These are phyloP conservation scores for Psilocybe subaeruginosa DNA, from an alignment of 768 basidiomycete species.

Conservation along the genomic window DNA sequence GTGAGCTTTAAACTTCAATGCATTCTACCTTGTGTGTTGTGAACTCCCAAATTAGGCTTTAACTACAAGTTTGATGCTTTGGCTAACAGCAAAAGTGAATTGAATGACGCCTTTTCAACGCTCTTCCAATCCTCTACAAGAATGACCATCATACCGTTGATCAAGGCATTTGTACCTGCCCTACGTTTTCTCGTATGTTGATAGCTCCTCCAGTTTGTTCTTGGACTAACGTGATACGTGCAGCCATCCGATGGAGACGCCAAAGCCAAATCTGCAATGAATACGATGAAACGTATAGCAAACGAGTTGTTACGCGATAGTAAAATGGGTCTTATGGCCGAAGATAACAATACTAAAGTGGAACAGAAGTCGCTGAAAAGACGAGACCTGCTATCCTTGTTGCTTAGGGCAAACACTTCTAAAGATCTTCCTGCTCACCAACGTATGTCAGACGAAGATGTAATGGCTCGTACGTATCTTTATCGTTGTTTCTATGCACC, in stretches of 20 bases:
- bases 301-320: conserved; percentile 50
- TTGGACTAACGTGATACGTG: background rate
- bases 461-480: conserved; percentile 49
- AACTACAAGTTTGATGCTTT: conserved; percentile 38
- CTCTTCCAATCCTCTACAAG: conserved; percentile 48
- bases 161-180: conserved; percentile 38
- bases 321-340: conserved; percentile 37
- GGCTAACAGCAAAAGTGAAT: conserved; percentile 43
- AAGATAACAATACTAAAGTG: conserved; percentile 28
- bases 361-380: conserved; percentile 32
- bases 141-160: conserved; percentile 32
- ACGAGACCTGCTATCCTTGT: conserved; percentile 62
- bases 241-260: conserved; percentile 36
- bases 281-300: conserved; percentile 54
- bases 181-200: conserved; percentile 36
- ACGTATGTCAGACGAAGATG: conserved; percentile 63
- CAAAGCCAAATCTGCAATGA: conserved; percentile 31
- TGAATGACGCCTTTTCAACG: conserved; percentile 53
- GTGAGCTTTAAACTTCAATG: conserved; percentile 33
- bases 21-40: background rate
- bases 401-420: conserved; percentile 68
- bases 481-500: background rate
- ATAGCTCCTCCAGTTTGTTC: background rate
- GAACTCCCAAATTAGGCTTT: conserved; percentile 25
- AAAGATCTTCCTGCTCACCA: conserved; percentile 58